Percentiles rank a stretch among this genome's conserved stretches.
Evolutionary conservation across 2,329 filamentous ascomycete genomes (phyloP).

Genomic region (Penicillium occitanis): DNA sequence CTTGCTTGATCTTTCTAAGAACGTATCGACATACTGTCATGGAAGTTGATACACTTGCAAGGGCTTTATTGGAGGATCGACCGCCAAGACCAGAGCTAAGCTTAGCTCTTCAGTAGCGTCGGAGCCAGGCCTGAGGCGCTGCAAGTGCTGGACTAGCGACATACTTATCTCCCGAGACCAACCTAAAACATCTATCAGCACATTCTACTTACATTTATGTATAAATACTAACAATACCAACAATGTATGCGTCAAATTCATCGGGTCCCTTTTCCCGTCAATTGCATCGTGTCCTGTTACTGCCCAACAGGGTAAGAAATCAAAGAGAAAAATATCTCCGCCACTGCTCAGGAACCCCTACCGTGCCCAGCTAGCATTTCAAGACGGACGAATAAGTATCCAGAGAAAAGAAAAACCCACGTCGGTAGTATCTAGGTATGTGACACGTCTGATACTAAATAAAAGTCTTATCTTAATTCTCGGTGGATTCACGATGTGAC

Average conservation of each 20-base stretch:
- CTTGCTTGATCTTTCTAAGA: not conserved
- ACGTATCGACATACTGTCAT: not conserved
- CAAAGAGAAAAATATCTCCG: not conserved
- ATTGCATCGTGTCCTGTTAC: not conserved
- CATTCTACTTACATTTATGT: not conserved
- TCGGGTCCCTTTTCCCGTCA: not conserved
- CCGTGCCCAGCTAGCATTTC: not conserved
- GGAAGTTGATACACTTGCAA: not conserved
- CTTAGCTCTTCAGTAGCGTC: constrained; percentile 1
- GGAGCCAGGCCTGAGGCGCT: not conserved
- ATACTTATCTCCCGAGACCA: not conserved
- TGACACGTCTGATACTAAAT: not conserved
- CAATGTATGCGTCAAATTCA: not conserved
- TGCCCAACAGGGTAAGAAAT: not conserved
- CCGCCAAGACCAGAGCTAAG: constrained; percentile 4
- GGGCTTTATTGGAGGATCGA: not conserved
- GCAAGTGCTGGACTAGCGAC: constrained; percentile 7
- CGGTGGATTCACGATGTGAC: not conserved
- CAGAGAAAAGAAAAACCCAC: not conserved
- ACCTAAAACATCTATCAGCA: not conserved
- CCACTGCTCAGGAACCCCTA: not conserved
- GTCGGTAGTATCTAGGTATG: not conserved
- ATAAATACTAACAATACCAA: not conserved
- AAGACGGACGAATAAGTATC: not conserved
- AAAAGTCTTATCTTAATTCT: not conserved